phyloP scores from a whole-genome alignment of 305 asterid species.

The Fraxinus albicans region DNA sequence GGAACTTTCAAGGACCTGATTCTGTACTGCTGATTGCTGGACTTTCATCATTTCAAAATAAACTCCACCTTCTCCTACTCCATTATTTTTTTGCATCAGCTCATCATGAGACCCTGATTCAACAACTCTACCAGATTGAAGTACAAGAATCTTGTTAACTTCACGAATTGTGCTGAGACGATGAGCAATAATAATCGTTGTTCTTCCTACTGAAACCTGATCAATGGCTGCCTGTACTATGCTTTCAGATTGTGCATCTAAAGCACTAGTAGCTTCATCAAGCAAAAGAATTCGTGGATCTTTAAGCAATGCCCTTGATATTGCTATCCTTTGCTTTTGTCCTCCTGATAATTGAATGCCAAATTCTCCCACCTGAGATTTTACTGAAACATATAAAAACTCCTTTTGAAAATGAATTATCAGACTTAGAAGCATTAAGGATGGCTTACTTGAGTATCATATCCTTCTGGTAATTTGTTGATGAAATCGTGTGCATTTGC shows the following conservation, averaged over 20 bases:
- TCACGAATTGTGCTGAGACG: constrained; percentile 58
- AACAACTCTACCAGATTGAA: constrained; percentile 56
- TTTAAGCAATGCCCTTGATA: constrained; percentile 68
- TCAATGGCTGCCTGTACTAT: constrained; percentile 72
- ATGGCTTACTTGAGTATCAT: constrained; percentile 59
- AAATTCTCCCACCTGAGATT: constrained; percentile 66
- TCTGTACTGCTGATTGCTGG: constrained; percentile 41
- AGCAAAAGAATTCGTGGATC: constrained; percentile 67
- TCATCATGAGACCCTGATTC: constrained; percentile 69
- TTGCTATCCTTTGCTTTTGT: constrained; percentile 76
- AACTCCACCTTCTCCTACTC: constrained; percentile 36
- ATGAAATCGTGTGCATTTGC: constrained; percentile 84
- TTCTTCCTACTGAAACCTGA: constrained; percentile 56
- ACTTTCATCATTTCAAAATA: constrained; percentile 53
- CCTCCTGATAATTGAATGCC: constrained; percentile 79
- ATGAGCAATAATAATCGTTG: constrained; percentile 68
- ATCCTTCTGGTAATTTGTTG: constrained; percentile 52
- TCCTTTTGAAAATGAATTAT: not conserved
- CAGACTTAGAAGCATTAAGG: not conserved
- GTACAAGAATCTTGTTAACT: constrained; percentile 52
- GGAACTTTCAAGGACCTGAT: constrained; percentile 17
- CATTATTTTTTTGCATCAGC: constrained; percentile 40
- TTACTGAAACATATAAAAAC: constrained; percentile 2
- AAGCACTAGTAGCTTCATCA: constrained; percentile 85
- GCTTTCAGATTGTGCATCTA: constrained; percentile 73